These are phyloP conservation scores for Metarhizium guizhouense DNA, from an alignment of 2,329 filamentous ascomycete genomes.

Conservation along the genomic window DNA sequence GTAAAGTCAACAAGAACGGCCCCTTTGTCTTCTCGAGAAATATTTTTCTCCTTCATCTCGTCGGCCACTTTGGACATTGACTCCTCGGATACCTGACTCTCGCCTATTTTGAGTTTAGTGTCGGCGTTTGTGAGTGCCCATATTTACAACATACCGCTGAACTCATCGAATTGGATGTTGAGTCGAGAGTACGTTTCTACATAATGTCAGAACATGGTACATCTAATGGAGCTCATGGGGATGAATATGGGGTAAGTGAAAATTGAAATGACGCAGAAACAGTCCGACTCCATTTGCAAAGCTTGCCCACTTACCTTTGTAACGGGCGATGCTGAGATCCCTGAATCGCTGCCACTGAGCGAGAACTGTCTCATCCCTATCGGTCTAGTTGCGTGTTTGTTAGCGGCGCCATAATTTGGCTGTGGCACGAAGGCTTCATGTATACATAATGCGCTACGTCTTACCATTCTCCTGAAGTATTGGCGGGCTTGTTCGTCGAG, in stretches of 20 bases:
- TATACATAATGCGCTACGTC: not conserved
- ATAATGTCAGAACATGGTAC: not conserved
- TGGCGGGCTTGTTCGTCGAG: constrained; percentile 67
- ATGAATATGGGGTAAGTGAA: not conserved
- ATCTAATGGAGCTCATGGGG: not conserved
- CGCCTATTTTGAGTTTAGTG: constrained; percentile 38
- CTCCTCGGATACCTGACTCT: constrained; percentile 61
- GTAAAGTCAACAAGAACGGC: constrained; percentile 65
- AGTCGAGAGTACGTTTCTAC: constrained; percentile 56
- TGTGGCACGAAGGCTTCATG: no score
- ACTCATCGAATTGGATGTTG: constrained; percentile 64
- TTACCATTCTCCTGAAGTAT: constrained; percentile 58
- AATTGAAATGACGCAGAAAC: not conserved
- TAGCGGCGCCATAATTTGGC: not conserved
- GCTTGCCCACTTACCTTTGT: constrained; percentile 31
- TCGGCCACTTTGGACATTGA: constrained; percentile 57
- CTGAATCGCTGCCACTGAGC: constrained; percentile 58
- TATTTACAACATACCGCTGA: constrained; percentile 24
- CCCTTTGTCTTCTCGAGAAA: constrained; percentile 63
- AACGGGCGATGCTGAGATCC: constrained; percentile 57
- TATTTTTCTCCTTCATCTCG: constrained; percentile 52
- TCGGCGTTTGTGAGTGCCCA: not conserved
- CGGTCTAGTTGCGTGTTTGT: constrained; percentile 30
- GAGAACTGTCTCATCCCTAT: constrained; percentile 52
- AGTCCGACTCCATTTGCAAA: not conserved